These are phyloP conservation scores for Leucocoprinus sp. DNA, from an alignment of 768 basidiomycete genomes.

Conservation along the genomic window DNA sequence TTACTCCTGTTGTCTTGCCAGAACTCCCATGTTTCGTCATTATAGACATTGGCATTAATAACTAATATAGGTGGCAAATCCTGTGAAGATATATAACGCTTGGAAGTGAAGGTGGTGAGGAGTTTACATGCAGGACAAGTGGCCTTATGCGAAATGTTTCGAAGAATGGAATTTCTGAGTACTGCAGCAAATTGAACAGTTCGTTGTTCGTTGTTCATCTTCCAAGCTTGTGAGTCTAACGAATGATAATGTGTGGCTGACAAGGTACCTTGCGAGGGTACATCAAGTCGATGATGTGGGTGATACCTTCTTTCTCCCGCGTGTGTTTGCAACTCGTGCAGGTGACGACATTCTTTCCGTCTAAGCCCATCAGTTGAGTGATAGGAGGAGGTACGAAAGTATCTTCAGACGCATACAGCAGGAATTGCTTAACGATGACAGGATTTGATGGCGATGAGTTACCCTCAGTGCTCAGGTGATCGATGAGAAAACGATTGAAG, in stretches of 20 bases:
- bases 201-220: constrained; percentile 6
- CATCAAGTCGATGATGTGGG: constrained; percentile 77
- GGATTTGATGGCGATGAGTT: constrained; percentile 58
- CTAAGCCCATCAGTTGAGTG: constrained; percentile 79
- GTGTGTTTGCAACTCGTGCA: constrained; percentile 70
- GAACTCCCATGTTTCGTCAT: constrained; percentile 59
- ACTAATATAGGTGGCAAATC: constrained; percentile 80
- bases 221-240: background rate
- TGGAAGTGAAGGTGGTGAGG: constrained; percentile 62
- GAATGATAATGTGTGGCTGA: background rate
- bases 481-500: constrained; percentile 91
- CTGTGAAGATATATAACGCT: constrained; percentile 52
- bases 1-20: constrained; percentile 66
- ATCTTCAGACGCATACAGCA: constrained; percentile 10
- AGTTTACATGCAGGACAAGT: constrained; percentile 80
- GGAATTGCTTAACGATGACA: constrained; percentile 28
- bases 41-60: constrained; percentile 76
- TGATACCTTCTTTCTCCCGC: constrained; percentile 67
- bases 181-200: constrained; percentile 56
- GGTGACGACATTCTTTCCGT: constrained; percentile 64
- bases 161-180: constrained; percentile 66
- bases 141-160: constrained; percentile 79
- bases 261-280: constrained; percentile 74
- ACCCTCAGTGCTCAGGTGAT: constrained; percentile 72
- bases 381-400: constrained; percentile 58